phyloP scores from a whole-genome alignment of 768 basidiomycete genomes.

The Auricularia cornea region DNA sequence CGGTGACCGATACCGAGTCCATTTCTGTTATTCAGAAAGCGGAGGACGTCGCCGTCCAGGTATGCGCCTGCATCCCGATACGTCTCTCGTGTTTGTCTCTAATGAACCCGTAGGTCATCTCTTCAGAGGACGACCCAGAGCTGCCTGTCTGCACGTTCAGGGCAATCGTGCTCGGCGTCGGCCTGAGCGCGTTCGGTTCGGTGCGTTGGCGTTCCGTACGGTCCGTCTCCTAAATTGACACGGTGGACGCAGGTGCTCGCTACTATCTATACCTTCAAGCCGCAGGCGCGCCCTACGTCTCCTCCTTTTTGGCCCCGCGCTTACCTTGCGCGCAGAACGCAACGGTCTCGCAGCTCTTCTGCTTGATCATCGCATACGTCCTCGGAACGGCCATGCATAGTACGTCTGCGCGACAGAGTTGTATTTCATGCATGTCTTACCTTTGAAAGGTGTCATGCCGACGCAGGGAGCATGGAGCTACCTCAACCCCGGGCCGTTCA shows the following conservation, averaged over 20 bases:
- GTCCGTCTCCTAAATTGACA: slow-evolving; percentile 1
- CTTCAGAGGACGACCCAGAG: slow-evolving; percentile 40
- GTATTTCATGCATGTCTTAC: not conserved
- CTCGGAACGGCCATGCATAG: slow-evolving; percentile 41
- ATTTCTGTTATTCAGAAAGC: too few relatives aligned
- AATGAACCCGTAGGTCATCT: slow-evolving; percentile 42
- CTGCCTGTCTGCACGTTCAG: slow-evolving; percentile 43
- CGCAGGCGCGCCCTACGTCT: slow-evolving; percentile 24
- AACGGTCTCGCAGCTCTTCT: slow-evolving; percentile 46
- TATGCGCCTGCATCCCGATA: too few relatives aligned
- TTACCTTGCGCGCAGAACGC: slow-evolving; percentile 30
- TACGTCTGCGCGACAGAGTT: slow-evolving; percentile 13
- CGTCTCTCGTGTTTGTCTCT: too few relatives aligned
- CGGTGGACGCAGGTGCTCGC: slow-evolving; percentile 15
- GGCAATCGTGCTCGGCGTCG: slow-evolving; percentile 38
- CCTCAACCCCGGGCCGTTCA: slow-evolving; percentile 57
- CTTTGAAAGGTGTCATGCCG: slow-evolving; percentile 37
- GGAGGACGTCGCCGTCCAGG: too few relatives aligned
- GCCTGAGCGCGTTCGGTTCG: slow-evolving; percentile 40
- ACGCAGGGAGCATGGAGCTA: slow-evolving; percentile 41
- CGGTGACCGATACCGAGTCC: too few relatives aligned
- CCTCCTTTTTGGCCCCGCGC: not conserved
- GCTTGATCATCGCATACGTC: slow-evolving; percentile 47
- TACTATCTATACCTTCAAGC: slow-evolving; percentile 31
- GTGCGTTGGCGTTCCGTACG: slow-evolving; percentile 15